Evolutionary conservation across 352 stramenopile genomes (phyloP).

Genomic region (Phytophthora pinifolia): DNA sequence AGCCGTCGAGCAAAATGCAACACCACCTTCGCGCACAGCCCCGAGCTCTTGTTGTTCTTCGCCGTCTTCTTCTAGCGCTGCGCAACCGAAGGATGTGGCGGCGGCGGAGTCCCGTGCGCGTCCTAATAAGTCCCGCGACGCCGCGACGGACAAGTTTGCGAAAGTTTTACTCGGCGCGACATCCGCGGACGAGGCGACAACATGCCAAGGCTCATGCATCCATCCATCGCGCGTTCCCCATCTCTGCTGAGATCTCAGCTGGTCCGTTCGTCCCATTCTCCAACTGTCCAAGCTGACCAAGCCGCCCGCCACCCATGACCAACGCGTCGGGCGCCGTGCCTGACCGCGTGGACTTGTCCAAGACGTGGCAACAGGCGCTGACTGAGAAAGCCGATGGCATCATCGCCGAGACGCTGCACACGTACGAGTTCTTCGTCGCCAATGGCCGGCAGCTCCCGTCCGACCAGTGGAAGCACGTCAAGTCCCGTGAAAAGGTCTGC

Average conservation of each 20-base stretch:
- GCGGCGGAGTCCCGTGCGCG: neutral
- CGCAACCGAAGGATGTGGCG: slow-evolving; percentile 6
- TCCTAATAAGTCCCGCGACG: slow-evolving; percentile 13
- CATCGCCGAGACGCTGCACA: slow-evolving; percentile 56
- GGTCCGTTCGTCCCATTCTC: slow-evolving; percentile 12
- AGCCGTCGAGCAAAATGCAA: slow-evolving; percentile 2
- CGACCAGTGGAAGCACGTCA: slow-evolving; percentile 54
- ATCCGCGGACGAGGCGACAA: slow-evolving; percentile 16
- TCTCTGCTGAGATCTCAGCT: slow-evolving; percentile 16
- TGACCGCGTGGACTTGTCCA: slow-evolving; percentile 18
- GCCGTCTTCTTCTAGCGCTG: neutral
- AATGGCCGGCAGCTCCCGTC: slow-evolving; percentile 33
- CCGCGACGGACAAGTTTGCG: slow-evolving; percentile 18
- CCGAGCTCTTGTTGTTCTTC: neutral
- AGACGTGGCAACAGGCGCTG: slow-evolving; percentile 38
- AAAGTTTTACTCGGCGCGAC: slow-evolving; percentile 11
- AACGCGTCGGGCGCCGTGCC: slow-evolving; percentile 11
- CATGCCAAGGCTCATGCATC: slow-evolving; percentile 10
- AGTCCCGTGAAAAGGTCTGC: slow-evolving; percentile 47
- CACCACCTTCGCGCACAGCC: neutral
- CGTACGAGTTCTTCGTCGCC: slow-evolving; percentile 52
- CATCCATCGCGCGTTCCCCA: slow-evolving; percentile 17
- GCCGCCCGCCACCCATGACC: too few relatives aligned
- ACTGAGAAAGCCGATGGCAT: slow-evolving; percentile 50
- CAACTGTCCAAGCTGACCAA: slow-evolving; percentile 5